Conservation (phyloP, 495 filamentous ascomycete species). For the Rusavskia elegans region DNA sequence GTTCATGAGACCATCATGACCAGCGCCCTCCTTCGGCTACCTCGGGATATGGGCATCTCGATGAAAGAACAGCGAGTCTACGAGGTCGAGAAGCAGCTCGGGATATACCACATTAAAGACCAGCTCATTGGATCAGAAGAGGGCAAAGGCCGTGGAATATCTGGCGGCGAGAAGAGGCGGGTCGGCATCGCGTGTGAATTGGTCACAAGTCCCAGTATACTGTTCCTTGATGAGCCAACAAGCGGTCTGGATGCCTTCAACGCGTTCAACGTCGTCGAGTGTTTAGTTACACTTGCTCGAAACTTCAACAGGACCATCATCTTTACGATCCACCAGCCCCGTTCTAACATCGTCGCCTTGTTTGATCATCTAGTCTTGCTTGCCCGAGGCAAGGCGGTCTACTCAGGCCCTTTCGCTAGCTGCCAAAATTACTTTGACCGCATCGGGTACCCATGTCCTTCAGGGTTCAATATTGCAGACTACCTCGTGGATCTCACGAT, state of each 20-base stretch:
- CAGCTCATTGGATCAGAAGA: slow-evolving; percentile 97
- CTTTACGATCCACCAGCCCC: slow-evolving; percentile 97
- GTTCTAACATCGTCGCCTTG: slow-evolving; percentile 98
- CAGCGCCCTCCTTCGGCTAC: slow-evolving; percentile 78
- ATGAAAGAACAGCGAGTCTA: slow-evolving; percentile 80
- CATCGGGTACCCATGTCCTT: slow-evolving; percentile 79
- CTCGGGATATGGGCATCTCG: slow-evolving; percentile 69
- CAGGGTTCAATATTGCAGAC: slow-evolving; percentile 97
- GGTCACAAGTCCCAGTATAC: slow-evolving; percentile 91
- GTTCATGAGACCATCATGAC: slow-evolving; percentile 97
- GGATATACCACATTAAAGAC: slow-evolving; percentile 81
- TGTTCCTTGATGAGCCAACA: slow-evolving; percentile 94
- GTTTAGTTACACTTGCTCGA: slow-evolving; percentile 85
- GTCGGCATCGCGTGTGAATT: slow-evolving; percentile 96
- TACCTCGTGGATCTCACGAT: slow-evolving; percentile 95
- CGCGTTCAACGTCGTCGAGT: slow-evolving; percentile 94
- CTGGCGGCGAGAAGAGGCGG: slow-evolving; percentile 87
- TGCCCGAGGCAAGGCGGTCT: slow-evolving; percentile 78
- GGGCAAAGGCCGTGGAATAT: slow-evolving; percentile 84
- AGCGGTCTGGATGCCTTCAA: slow-evolving; percentile 93
- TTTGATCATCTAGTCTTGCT: slow-evolving; percentile 88
- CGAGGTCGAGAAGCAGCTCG: slow-evolving; percentile 90
- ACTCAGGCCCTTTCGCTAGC: slow-evolving; percentile 74
- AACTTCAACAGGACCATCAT: slow-evolving; percentile 92
- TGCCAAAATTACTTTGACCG: slow-evolving; percentile 89